Evolutionary conservation across 305 asterid species (phyloP).

Genomic region (Fraxinus ornus): DNA sequence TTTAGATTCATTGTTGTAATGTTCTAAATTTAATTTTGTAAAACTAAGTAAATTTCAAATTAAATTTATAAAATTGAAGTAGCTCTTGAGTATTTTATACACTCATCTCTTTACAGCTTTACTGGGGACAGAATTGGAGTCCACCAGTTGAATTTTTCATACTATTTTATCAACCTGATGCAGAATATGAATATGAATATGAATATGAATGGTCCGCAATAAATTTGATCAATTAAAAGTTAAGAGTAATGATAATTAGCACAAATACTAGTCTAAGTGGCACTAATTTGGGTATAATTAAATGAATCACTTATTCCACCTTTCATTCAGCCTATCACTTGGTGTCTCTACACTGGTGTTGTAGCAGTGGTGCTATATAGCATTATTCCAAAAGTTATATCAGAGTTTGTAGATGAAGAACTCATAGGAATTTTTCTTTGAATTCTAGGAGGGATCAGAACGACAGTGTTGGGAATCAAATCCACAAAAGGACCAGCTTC

Average conservation of each 20-base stretch:
- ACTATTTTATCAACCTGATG: not conserved
- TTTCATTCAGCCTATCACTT: too few species aligned
- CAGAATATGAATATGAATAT: not conserved
- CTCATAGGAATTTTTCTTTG: conserved; percentile 12
- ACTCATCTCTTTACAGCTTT: not conserved
- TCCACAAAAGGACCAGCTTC: not conserved
- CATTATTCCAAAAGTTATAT: not conserved
- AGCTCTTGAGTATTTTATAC: too few species aligned
- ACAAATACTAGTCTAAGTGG: too few species aligned
- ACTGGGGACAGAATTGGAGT: not conserved
- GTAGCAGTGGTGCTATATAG: too few species aligned
- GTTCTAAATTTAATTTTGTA: not conserved
- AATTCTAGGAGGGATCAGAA: conserved; percentile 2
- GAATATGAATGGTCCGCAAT: not conserved
- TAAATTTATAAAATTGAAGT: too few species aligned
- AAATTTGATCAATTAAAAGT: not conserved
- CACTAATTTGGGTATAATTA: too few species aligned
- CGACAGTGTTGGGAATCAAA: not conserved
- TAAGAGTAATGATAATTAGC: too few species aligned
- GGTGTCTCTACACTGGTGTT: too few species aligned
- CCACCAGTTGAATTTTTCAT: not conserved
- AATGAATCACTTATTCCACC: too few species aligned
- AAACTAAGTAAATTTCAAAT: too few species aligned
- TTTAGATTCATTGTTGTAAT: not conserved
- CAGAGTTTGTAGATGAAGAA: not conserved